Base-by-base conservation (phyloP, 805 yeast species). In the Tetrapisispora arboricola region DNA sequence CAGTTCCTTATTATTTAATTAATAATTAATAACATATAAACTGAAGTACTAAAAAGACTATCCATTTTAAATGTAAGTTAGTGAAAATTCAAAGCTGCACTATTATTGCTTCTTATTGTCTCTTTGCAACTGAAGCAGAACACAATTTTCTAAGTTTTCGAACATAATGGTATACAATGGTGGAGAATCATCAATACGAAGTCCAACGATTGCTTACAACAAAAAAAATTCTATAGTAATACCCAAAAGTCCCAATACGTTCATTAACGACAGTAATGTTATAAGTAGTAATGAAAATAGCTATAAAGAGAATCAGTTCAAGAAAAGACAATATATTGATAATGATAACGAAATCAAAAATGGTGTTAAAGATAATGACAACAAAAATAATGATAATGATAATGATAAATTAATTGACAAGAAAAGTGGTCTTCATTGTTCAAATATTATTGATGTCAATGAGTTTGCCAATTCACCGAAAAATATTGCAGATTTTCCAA, bases 401-500 rank as follows among this genome's bases (percentile, higher is more conserved):
- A 18, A 15, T 15, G 18, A 10, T 10, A 34, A 24, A 10, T 6
- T 8, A 10, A 8, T 22, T 8, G 25, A 3, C 6, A 2, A 15
- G 16, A 4, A 32, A 32, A 26, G n/a, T n/a, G n/a, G n/a, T n/a
- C n/a, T n/a, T n/a, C n/a, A n/a, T n/a, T n/a, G n/a, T n/a, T n/a
- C n/a, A n/a, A 26, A 27, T n/a, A 20, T 16, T 31, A 11, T 24
- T 3, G 19, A 9, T 13, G 4, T 15, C 2, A 18, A 17, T 16
- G 40, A 31, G 16, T 31, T 31, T 31, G 18, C 25, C 3, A 20
- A 15, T 21, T 26, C 17, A 10, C 20, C 46, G 42, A 27, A 58
- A 39, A 65, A 86, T 55, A 84, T 90, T 36, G 87, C 86, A 10
- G 81, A 80, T 32, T 84, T 78, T 55, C 88, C 95, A 1, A 86